Evolutionary conservation across 1,284 basidiomycete genomes (phyloP).

Genomic region (Boletus semigastroideus): DNA sequence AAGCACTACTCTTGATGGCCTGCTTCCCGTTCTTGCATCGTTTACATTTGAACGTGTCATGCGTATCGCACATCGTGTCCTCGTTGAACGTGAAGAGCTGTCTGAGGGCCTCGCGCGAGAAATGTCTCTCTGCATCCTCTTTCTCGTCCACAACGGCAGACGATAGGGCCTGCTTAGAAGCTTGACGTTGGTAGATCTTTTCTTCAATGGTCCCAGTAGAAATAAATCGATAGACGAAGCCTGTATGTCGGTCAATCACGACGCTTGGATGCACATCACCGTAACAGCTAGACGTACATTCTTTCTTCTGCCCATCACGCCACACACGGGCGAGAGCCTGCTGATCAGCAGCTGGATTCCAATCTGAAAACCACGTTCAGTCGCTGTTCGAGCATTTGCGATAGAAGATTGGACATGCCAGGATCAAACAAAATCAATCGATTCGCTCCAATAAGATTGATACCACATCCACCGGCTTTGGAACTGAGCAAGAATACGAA

Average conservation of each 20-base stretch:
- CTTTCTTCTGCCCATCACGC: slow-evolving; percentile 99
- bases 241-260: slow-evolving; percentile 38
- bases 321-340: slow-evolving; percentile 98
- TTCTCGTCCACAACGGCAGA: slow-evolving; percentile 98
- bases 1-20: slow-evolving; percentile 75
- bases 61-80: slow-evolving; percentile 88
- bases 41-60: slow-evolving; percentile 98
- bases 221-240: slow-evolving; percentile 98
- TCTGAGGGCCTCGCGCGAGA: slow-evolving; percentile 86
- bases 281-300: slow-evolving; percentile 65
- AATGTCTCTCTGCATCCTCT: slow-evolving; percentile 94
- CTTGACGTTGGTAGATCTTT: slow-evolving; percentile 96
- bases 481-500: slow-evolving; percentile 95
- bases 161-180: slow-evolving; percentile 95
- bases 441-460: slow-evolving; percentile 98
- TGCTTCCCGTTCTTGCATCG: slow-evolving; percentile 91
- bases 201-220: slow-evolving; percentile 98
- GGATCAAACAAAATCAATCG: slow-evolving; percentile 96
- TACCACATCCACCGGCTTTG: slow-evolving; percentile 97
- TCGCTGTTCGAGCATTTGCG: neutral
- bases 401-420: slow-evolving; percentile 42
- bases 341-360: slow-evolving; percentile 98
- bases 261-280: neutral
- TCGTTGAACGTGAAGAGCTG: slow-evolving; percentile 94
- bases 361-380: slow-evolving; percentile 55